Percentiles rank a stretch among this genome's conserved stretches.
Evolutionary conservation across 2,329 filamentous ascomycete species (phyloP).

Genomic region (Neopestalotiopsis sp.): DNA sequence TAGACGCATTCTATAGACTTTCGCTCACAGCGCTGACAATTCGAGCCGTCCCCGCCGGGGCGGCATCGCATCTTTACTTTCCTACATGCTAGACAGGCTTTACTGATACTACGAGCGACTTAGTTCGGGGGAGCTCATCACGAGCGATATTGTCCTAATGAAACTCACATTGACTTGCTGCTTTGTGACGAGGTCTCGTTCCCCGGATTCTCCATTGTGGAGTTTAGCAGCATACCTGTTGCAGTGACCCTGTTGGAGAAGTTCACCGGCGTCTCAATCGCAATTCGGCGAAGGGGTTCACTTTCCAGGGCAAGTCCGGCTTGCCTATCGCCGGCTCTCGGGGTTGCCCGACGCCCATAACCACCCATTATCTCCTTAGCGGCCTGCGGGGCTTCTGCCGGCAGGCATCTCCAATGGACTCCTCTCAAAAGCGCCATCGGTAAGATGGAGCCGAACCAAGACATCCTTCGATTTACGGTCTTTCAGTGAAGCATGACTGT

Average conservation of each 20-base stretch:
- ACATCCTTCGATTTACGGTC: too few relatives aligned
- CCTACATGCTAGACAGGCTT: conserved; percentile 43
- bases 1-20: conserved; percentile 45
- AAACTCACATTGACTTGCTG: not conserved
- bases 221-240: not conserved
- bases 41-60: conserved; percentile 26
- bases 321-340: conserved; percentile 5
- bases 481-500: too few relatives aligned
- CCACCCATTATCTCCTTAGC: not conserved
- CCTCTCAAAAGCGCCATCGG: too few relatives aligned
- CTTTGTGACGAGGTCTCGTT: not conserved
- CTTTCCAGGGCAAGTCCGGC: not conserved
- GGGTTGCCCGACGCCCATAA: not conserved
- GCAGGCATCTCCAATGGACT: not conserved
- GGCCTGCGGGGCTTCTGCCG: not conserved
- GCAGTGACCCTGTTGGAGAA: not conserved
- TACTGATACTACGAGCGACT: conserved; percentile 3
- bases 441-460: too few relatives aligned
- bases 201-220: conserved; percentile 4
- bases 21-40: conserved; percentile 42
- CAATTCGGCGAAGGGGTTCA: not conserved
- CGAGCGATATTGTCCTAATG: not conserved
- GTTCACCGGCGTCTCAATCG: not conserved
- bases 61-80: conserved; percentile 46
- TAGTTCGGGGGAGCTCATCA: not conserved